Evolutionary conservation across 2,329 filamentous ascomycete species (phyloP), one percentile per base, ranked within the genome.

Genomic region (Pseudopyricularia javanii): DNA sequence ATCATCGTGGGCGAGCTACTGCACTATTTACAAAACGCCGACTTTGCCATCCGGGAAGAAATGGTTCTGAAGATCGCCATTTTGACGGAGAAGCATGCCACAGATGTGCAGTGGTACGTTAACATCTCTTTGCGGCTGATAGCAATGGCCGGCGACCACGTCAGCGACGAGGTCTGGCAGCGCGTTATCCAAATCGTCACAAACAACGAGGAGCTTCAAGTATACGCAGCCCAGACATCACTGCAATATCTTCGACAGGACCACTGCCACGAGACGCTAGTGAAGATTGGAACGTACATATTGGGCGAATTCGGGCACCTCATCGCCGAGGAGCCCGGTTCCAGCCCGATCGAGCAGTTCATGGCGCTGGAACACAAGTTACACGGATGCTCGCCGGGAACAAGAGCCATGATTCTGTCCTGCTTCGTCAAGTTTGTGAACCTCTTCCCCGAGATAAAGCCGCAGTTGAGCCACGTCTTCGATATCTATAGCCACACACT

Each of bases 61-160:
- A 98, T 98, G 93, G 93, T 97, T 4, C 75, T 98, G 57, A 98
- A 98, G 72, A 95, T 98, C 68, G 93, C 93, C 51, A 98, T 98
- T 63, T 70, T 98, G 58, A 97, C 94, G 0, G 93, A 98, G 66
- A 97, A 97, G 66, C 98, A 98, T 66, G 93, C 93, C 24, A 96
- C 91, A 1, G 93, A 98, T 63, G 88, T 95, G 20, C 91, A 97
- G 71, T 98, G 93, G 93, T 98, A 98, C 67, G 94, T 98, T 57
- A 91, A 98, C 65, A 96, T 97, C 60, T 95, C 93, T 11, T 75
- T 98, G 59, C 83, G 91, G 53, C 79, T 98, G 51, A 91, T 98
- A 55, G 90, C 91, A 54, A 91, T 97, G 82, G 93, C 94, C 3
- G 93, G 93, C 59, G 93, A 98, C 63, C 93, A 98, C 66, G 91